Evolutionary conservation across 2,329 filamentous ascomycete species (phyloP).

Genomic region (Fusarium circinatum): DNA sequence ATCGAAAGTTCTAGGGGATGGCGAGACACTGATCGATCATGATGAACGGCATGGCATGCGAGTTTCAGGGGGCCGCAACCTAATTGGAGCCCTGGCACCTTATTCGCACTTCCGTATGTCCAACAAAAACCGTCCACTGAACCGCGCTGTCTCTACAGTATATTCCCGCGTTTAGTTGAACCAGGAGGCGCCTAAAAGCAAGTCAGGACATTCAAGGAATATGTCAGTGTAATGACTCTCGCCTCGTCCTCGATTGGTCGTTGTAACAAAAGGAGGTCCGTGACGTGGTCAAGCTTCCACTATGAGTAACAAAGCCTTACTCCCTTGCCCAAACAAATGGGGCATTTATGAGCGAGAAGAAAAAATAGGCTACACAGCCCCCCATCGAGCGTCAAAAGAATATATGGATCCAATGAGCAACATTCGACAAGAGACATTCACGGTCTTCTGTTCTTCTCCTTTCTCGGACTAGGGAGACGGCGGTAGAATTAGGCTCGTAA

Average conservation of each 20-base stretch:
- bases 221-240: constrained; percentile 37
- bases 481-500: constrained; percentile 35
- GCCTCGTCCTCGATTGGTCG: constrained; percentile 27
- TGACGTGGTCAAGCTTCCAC: constrained; percentile 39
- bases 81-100: constrained; percentile 21
- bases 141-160: neutral
- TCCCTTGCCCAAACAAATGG: constrained; percentile 34
- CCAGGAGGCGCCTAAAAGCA: constrained; percentile 10
- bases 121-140: neutral
- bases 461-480: constrained; percentile 1
- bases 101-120: constrained; percentile 13
- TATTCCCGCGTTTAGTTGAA: neutral
- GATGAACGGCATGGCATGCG: constrained; percentile 19
- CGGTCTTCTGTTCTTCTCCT: constrained; percentile 2
- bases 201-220: neutral
- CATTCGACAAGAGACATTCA: neutral
- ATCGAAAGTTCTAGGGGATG: constrained; percentile 24
- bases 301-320: constrained; percentile 21
- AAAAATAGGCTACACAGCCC: constrained; percentile 34
- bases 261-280: constrained; percentile 31
- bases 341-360: neutral
- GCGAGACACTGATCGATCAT: constrained; percentile 15
- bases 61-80: constrained; percentile 33
- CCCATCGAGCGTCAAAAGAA: constrained; percentile 20
- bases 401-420: constrained; percentile 20